Base-by-base conservation (phyloP, 768 basidiomycete species). In the Multifurca ochricompacta region DNA sequence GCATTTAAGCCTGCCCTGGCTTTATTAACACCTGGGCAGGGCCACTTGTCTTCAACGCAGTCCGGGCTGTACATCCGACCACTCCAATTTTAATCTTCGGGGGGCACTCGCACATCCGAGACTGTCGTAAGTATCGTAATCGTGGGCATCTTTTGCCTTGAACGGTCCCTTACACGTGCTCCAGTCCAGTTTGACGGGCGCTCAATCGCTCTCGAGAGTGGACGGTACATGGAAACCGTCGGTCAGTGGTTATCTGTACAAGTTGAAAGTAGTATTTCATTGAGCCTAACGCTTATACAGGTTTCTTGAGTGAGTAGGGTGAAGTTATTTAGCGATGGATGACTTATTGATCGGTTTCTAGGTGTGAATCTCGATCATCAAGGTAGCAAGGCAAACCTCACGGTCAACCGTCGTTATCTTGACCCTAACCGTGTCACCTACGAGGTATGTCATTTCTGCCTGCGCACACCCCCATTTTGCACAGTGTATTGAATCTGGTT, bases 191-290 rank as follows among this genome's bases (percentile, higher is more conserved):
- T 81, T 19, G 91, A 92, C 67, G 77, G 76, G 3, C 76, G 83
- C n/a, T 83, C 84, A 0, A 89, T 92, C 73, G 74, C 84, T 2
- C 65, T 93, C 56, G 87, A 91, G 63, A 85, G 88, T 59, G 87
- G 93, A 16, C 74, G 90, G 21, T 95, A 94, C 65, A 87, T 95
- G 85, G 93, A 96, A 70, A 96, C 92, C 9, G 73, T 94, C 50
- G 91, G 89, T 85, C 45, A 11, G 77, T 63, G 48, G 11, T 10
- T 14, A 44, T 13, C 27, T 8, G 5, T 31, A 4, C n/a, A 36
- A 10, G 5, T 18, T 35, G 23, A 1, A 11, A n/a, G n/a, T n/a
- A n/a, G n/a, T n/a, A n/a, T n/a, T 46, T 44, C 30, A 36, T 21
- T 31, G n/a, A 6, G 4, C 41, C 34, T 28, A 16, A 35, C 18